Evolutionary conservation across 2,329 filamentous ascomycete species (phyloP).

Genomic region (Diaporthe citriasiana): DNA sequence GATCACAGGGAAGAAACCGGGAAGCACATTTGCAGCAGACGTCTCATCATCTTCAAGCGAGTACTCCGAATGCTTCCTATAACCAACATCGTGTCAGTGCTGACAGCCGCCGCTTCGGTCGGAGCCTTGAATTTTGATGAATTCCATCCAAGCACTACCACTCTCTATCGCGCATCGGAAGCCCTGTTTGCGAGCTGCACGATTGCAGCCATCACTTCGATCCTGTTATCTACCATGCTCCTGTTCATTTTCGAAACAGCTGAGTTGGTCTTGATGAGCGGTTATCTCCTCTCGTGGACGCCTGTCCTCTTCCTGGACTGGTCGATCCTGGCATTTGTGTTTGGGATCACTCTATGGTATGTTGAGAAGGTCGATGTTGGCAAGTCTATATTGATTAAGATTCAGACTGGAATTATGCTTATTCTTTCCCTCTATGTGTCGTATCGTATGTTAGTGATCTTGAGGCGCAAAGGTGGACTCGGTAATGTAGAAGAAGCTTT

Average conservation of each 20-base stretch:
- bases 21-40: background rate
- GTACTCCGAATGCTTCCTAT: background rate
- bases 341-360: background rate
- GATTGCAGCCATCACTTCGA: background rate
- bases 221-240: background rate
- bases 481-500: background rate
- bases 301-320: background rate
- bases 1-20: background rate
- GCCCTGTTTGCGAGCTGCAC: background rate
- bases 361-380: background rate
- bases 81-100: background rate
- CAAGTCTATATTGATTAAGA: background rate
- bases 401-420: background rate
- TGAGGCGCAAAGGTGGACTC: background rate
- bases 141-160: background rate
- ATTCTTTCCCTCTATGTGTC: background rate
- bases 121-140: background rate
- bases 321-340: background rate
- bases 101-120: background rate
- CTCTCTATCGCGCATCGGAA: background rate
- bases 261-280: background rate
- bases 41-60: background rate
- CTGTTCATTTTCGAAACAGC: background rate
- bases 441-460: background rate
- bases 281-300: background rate